Evolutionary conservation across 2,329 filamentous ascomycete species (phyloP).

Genomic region (Paracoccidioides brasiliensis): DNA sequence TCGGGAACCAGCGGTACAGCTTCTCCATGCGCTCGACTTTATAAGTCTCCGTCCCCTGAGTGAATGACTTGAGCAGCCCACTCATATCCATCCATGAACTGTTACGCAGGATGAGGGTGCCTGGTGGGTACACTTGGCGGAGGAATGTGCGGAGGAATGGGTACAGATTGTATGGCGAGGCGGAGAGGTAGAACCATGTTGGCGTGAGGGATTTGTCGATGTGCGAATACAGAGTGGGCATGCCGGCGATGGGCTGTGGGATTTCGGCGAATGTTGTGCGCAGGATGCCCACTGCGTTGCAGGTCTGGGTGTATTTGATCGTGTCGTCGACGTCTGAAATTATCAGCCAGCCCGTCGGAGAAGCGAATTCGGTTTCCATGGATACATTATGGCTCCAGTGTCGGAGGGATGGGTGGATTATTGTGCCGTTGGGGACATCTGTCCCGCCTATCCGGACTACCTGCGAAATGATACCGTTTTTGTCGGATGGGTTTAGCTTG

Average conservation of each 20-base stretch:
- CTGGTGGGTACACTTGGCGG: constrained; percentile 55
- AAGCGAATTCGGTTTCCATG: constrained; percentile 62
- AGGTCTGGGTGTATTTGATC: constrained; percentile 80
- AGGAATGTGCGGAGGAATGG: constrained; percentile 70
- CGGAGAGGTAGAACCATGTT: constrained; percentile 85
- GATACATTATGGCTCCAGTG: constrained; percentile 31
- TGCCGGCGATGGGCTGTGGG: constrained; percentile 58
- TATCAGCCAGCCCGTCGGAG: constrained; percentile 67
- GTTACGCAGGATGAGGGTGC: constrained; percentile 74
- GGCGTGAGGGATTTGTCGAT: constrained; percentile 48
- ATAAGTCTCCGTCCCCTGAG: constrained; percentile 69
- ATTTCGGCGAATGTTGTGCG: constrained; percentile 69
- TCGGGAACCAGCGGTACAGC: constrained; percentile 66
- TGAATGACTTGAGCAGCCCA: constrained; percentile 66
- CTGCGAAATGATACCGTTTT: constrained; percentile 59
- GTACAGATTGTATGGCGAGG: constrained; percentile 89
- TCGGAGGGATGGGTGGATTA: constrained; percentile 26
- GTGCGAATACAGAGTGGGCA: constrained; percentile 69
- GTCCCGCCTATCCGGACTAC: constrained; percentile 37
- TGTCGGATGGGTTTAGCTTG: constrained; percentile 55
- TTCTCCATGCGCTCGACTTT: constrained; percentile 70
- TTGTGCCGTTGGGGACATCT: constrained; percentile 35
- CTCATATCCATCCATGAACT: constrained; percentile 73
- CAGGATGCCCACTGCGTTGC: constrained; percentile 66
- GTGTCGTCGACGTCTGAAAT: constrained; percentile 91